Evolutionary conservation across 352 stramenopile genomes (phyloP).

Genomic region (Phytophthora megakarya): DNA sequence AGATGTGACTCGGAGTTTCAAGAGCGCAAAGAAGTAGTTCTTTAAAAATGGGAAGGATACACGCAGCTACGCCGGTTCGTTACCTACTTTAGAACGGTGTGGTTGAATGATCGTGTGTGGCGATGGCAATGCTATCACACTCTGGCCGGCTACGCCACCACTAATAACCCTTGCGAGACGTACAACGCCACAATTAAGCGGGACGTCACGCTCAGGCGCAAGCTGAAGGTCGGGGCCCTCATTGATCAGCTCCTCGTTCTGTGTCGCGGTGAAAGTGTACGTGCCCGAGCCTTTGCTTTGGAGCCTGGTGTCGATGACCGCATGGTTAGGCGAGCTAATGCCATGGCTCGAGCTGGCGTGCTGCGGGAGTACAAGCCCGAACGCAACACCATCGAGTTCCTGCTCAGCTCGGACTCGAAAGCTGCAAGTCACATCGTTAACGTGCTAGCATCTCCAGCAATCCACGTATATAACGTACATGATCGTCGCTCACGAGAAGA

Average conservation of each 20-base stretch:
- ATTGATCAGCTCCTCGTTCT: conserved; percentile 4
- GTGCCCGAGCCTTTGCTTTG: background rate
- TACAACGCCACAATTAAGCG: conserved; percentile 37
- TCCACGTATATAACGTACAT: background rate
- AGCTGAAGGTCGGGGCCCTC: conserved; percentile 7
- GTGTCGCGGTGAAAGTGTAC: background rate
- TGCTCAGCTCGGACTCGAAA: too few relatives aligned
- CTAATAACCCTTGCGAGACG: conserved; percentile 35
- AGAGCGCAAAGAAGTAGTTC: background rate
- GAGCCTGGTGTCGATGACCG: too few relatives aligned
- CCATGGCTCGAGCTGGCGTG: background rate
- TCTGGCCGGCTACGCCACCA: conserved; percentile 20
- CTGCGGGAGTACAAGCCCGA: background rate
- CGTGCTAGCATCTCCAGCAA: background rate
- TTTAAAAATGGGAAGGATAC: background rate
- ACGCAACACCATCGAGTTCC: background rate
- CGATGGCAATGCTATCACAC: conserved; percentile 24
- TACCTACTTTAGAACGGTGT: conserved; percentile 8
- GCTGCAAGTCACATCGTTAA: background rate
- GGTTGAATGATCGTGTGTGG: conserved; percentile 9
- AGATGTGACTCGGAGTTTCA: background rate
- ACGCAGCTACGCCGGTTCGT: background rate
- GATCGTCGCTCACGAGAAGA: background rate
- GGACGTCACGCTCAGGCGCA: conserved; percentile 21
- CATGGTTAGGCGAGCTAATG: background rate